phyloP scores from a whole-genome alignment of 2,329 filamentous ascomycete genomes.

The Incumbomyces delicatus region DNA sequence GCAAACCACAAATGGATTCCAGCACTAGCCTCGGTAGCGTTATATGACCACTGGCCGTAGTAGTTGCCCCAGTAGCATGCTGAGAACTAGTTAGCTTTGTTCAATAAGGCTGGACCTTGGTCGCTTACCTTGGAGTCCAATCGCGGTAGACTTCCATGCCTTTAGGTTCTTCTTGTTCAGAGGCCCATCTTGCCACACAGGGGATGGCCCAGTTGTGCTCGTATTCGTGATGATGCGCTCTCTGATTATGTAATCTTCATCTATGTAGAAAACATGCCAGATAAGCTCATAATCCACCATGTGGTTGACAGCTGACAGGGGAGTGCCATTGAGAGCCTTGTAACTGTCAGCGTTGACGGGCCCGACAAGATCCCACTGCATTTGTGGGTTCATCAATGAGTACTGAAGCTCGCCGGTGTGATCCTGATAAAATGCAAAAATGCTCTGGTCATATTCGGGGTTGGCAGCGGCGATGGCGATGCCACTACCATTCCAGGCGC shows the following conservation, averaged over 20 bases:
- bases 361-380: conserved; percentile 31
- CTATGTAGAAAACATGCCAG: conserved; percentile 35
- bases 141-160: conserved; percentile 24
- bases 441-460: conserved; percentile 28
- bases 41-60: conserved; percentile 17
- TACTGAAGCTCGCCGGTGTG: conserved; percentile 34
- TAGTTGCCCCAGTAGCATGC: conserved; percentile 29
- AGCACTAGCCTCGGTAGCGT: neutral
- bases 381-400: conserved; percentile 23
- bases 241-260: conserved; percentile 29
- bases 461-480: conserved; percentile 37
- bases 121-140: conserved; percentile 24
- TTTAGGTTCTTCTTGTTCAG: conserved; percentile 24
- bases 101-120: too few relatives aligned
- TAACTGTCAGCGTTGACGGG: conserved; percentile 29
- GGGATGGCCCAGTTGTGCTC: conserved; percentile 12
- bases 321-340: conserved; percentile 35
- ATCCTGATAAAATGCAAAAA: conserved; percentile 39
- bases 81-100: too few relatives aligned
- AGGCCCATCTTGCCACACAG: conserved; percentile 32
- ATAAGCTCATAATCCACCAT: conserved; percentile 26
- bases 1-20: conserved; percentile 24
- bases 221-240: conserved; percentile 31
- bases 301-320: conserved; percentile 36
- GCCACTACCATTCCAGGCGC: conserved; percentile 39